Evolutionary conservation across 352 stramenopile genomes (phyloP).

Genomic region (Globisporangium sylvaticum): DNA sequence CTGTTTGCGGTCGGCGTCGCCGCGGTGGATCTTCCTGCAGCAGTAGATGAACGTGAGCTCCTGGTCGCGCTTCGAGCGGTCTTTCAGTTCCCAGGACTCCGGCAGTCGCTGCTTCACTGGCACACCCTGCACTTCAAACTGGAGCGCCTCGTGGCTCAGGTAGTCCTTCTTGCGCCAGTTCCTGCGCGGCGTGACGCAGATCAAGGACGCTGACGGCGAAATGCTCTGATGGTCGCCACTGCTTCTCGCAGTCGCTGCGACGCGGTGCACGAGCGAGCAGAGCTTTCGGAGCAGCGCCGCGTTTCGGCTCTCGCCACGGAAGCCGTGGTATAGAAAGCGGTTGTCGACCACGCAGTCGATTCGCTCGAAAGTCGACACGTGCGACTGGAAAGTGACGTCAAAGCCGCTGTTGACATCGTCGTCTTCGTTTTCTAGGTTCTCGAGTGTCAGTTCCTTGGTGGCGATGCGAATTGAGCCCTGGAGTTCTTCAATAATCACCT

Average conservation of each 20-base stretch:
- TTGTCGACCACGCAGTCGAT: conserved; percentile 48
- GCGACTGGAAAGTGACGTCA: conserved; percentile 8
- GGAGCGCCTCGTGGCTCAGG: conserved; percentile 31
- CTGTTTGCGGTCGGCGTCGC: background rate
- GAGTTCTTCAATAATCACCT: background rate
- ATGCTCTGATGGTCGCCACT: background rate
- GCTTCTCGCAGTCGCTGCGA: conserved; percentile 20
- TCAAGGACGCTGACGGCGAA: conserved; percentile 15
- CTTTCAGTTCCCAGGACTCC: background rate
- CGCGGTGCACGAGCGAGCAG: conserved; percentile 27
- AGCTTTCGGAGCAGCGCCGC: conserved; percentile 37
- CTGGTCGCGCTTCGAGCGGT: conserved; percentile 15
- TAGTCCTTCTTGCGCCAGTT: conserved; percentile 66
- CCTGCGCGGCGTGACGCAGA: conserved; percentile 53
- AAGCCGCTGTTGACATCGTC: background rate
- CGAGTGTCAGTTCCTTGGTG: background rate
- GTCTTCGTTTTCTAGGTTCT: conserved; percentile 6
- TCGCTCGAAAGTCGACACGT: conserved; percentile 13
- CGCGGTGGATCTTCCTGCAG: conserved; percentile 16
- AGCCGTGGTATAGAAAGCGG: conserved; percentile 41
- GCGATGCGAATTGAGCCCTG: background rate
- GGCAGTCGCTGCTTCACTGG: conserved; percentile 11
- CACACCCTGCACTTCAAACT: conserved; percentile 29
- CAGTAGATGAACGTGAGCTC: conserved; percentile 38
- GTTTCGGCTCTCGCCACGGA: conserved; percentile 46